Base-by-base conservation (phyloP, 2,329 filamentous ascomycete genomes). In the Paramyrothecium roridum region DNA sequence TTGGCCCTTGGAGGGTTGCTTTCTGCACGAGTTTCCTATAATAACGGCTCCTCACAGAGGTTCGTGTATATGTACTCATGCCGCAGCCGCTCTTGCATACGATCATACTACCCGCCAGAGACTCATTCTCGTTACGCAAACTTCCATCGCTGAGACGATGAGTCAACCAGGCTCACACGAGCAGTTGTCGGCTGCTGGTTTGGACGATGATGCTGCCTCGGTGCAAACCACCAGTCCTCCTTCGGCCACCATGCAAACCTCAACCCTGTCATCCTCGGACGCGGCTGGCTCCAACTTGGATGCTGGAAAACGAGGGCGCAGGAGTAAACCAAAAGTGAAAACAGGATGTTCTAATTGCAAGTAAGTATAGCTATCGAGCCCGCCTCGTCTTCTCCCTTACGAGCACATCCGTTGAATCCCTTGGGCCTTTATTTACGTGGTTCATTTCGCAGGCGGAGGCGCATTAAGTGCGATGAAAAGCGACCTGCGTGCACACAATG, bases 301-400 rank as follows among this genome's bases (percentile, higher is more conserved):
- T 8, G 30, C 49, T 21, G 30, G 66, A 37, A 81, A 76, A 64
- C 75, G 80, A 52, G 73, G 73, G 16, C 75, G 82, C 54, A 79
- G 74, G 26, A 85, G 82, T 66, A 80, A 76, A 60, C 80, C 82
- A 16, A 87, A 87, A 66, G 84, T 86, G 59, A 87, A 86, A 73
- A 87, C 84, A 1, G 85, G 85, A 45, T 88, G 85, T 69, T 78
- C 76, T 63, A 86, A 83, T 68, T 88, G 85, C 85, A 88, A 88
- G 85, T 87, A 76, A 68, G 84, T 77, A 37, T 50, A 37, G 26
- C 26, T 30, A 6, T 30, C 26, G 26, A 10, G 26, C 6, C 26
- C 10, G 4, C 26, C 26, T 30, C 26, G 6, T 30, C 26, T 10
- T 30, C 26, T 10, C 26, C 10, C 10, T 30, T 10, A 10, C 26